phyloP scores from a whole-genome alignment of 2,329 filamentous ascomycete species.

The Fusarium illudens region DNA sequence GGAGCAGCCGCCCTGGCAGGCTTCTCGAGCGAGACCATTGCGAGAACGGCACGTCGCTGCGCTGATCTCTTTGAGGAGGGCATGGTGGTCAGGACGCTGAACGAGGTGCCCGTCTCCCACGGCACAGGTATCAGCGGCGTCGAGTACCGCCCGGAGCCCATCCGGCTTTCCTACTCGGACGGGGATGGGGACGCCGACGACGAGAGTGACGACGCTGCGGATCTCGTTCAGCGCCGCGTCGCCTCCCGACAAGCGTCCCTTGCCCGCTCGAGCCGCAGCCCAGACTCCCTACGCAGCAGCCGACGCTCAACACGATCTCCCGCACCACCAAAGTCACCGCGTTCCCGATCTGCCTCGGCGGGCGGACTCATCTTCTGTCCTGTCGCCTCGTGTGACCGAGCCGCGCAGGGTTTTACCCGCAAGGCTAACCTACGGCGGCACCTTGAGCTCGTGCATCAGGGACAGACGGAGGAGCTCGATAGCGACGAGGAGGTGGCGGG shows the following conservation, averaged over 20 bases:
- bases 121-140: conserved; percentile 37
- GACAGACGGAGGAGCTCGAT: conserved; percentile 47
- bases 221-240: conserved; percentile 43
- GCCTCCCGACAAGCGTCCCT: conserved; percentile 45
- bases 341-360: conserved; percentile 44
- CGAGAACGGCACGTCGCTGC: conserved; percentile 77
- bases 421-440: conserved; percentile 51
- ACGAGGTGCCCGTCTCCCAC: conserved; percentile 43
- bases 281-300: conserved; percentile 35
- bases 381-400: conserved; percentile 48
- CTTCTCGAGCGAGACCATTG: conserved; percentile 71
- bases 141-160: conserved; percentile 44
- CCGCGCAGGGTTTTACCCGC: conserved; percentile 48
- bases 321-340: conserved; percentile 23
- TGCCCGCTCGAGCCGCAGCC: conserved; percentile 40
- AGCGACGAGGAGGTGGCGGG: conserved; percentile 66
- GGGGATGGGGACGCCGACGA: conserved; percentile 32
- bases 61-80: conserved; percentile 76
- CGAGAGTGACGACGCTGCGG: conserved; percentile 39
- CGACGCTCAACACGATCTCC: conserved; percentile 34
- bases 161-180: conserved; percentile 37
- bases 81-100: conserved; percentile 71
- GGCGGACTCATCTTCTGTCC: conserved; percentile 50
- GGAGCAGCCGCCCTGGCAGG: conserved; percentile 79
- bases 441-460: conserved; percentile 50